Evolutionary conservation across 1,284 basidiomycete species (phyloP), one percentile per base, ranked within the genome.

Genomic region (Pascua sp.): DNA sequence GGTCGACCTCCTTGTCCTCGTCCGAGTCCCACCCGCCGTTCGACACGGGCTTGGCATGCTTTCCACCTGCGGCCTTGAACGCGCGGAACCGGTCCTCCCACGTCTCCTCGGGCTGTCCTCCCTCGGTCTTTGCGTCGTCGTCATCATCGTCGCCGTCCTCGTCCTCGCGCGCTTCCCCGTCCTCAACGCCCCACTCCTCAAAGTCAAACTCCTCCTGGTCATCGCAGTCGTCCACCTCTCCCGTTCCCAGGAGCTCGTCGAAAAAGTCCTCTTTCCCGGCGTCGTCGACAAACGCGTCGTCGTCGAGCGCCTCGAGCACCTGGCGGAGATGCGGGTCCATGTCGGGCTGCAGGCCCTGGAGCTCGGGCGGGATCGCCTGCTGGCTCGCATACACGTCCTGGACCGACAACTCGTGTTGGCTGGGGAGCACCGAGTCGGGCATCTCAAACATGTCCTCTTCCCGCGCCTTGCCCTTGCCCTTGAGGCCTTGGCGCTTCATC

Each of bases 241-340:
- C 91, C n/a, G 63, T 70, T 18, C 57, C 59, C 0, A 75, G 64
- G 42, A 73, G 63, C 55, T 74, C 71, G 18, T 67, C 68, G n/a
- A 62, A 67, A 17, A 66, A 67, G 13, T 92, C 86, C 63, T 72
- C 77, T 50, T 77, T 77, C 8, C 88, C 88, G 37, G 84, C 85
- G 5, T 85, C 72, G 11, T 79, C 83, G 11, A 95, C 87, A 67
- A 93, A 98, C 5, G 89, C 94, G 60, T 98, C 92, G 71, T 98
- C 94, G 55, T 98, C 95, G 16, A 99, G 80, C 4, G 96, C 96
- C 68, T 98, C 94, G 38, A 99, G 80, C 0, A 86, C 86, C 75
- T 99, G 95, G 15, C 96, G 84, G 40, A 98, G 81, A 77, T 95
- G 91, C 5, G 92, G 92, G 74, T 99, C 90, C 89, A 99, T 91